Conservation (phyloP, 345 rosid genomes). For the Populus pruinosa region DNA sequence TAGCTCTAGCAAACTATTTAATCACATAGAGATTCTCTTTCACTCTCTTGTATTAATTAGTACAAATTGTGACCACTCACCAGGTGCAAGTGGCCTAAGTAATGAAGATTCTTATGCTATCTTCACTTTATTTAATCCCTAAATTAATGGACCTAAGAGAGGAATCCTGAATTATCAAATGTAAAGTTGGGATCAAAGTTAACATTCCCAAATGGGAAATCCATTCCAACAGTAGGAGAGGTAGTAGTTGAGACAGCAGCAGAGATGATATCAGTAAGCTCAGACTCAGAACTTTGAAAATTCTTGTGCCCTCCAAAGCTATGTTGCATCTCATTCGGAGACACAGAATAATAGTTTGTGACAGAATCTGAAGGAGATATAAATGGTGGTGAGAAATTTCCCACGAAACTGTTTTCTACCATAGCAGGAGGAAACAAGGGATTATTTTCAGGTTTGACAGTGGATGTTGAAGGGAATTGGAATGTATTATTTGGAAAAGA, state of each 20-base stretch:
- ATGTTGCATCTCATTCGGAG: constrained; percentile 10
- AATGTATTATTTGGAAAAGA: background rate
- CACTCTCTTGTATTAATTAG: too few species aligned
- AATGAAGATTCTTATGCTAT: too few species aligned
- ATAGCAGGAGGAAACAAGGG: background rate
- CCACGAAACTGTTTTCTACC: background rate
- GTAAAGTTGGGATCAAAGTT: constrained; percentile 44
- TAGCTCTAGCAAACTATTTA: too few species aligned
- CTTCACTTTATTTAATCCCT: too few species aligned
- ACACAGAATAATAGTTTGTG: constrained; percentile 24
- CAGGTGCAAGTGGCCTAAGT: too few species aligned
- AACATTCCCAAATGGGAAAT: constrained; percentile 33
- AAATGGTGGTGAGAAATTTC: constrained; percentile 8
- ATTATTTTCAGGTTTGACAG: background rate
- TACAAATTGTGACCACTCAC: too few species aligned
- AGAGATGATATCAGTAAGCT: constrained; percentile 14
- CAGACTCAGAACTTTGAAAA: constrained; percentile 21
- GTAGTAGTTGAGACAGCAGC: constrained; percentile 32
- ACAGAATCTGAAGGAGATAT: constrained; percentile 27
- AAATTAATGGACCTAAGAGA: constrained; percentile 4
- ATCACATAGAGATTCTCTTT: too few species aligned
- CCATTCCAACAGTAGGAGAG: constrained; percentile 41
- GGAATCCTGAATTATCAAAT: constrained; percentile 30
- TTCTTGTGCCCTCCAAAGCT: constrained; percentile 15
- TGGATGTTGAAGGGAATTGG: constrained; percentile 18